These are phyloP conservation scores for Monilinia fructigena DNA, from an alignment of 2,329 filamentous ascomycete species.

Conservation along the genomic window DNA sequence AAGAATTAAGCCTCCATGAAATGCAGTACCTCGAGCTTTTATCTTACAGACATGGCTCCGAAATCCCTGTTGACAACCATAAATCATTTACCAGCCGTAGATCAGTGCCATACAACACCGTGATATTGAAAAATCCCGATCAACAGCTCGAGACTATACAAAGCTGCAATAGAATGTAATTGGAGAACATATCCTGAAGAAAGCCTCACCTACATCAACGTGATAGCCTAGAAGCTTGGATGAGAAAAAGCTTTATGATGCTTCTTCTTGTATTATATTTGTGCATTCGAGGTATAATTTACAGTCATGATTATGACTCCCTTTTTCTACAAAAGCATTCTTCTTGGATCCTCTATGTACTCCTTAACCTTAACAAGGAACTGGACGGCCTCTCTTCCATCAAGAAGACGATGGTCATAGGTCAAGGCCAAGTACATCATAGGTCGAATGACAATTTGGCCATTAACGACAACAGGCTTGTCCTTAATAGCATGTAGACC, in stretches of 20 bases:
- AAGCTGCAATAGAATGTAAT: neutral
- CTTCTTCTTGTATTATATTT: constrained; percentile 21
- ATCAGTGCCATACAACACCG: neutral
- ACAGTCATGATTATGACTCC: constrained; percentile 2
- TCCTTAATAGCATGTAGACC: constrained; percentile 98
- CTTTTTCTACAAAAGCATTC: constrained; percentile 69
- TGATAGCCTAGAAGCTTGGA: neutral
- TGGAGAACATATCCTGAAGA: neutral
- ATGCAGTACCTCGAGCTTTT: neutral
- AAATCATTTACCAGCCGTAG: neutral
- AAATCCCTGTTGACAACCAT: neutral
- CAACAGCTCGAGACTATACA: neutral
- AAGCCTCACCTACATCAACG: neutral
- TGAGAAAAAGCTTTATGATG: neutral
- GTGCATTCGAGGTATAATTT: constrained; percentile 19
- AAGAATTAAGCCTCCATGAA: neutral
- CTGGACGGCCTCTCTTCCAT: constrained; percentile 91
- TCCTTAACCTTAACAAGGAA: constrained; percentile 98
- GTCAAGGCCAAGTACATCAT: constrained; percentile 99
- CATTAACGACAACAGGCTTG: constrained; percentile 82
- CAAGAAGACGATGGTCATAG: constrained; percentile 93
- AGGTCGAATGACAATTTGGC: constrained; percentile 92
- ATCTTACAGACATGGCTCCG: too few species aligned
- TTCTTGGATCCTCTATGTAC: constrained; percentile 90
- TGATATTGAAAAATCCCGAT: neutral